Conservation (phyloP, 2,329 filamentous ascomycete genomes). For the Juglanconis sp. region DNA sequence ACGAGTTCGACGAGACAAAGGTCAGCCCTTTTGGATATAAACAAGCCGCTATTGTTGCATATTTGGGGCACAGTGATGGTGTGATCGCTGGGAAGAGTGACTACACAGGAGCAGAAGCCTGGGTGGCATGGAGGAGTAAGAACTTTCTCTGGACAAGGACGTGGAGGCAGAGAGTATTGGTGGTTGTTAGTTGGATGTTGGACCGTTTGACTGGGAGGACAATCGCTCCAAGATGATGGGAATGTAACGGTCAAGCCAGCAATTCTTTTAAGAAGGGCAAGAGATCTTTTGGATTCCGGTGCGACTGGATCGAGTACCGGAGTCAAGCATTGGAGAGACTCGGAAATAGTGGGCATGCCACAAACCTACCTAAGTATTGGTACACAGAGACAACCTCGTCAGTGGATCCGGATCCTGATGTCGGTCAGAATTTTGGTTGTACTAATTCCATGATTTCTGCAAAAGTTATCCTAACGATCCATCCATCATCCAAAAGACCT, state of each 20-base stretch:
- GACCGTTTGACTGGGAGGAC: conserved; percentile 8
- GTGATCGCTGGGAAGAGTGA: conserved; percentile 14
- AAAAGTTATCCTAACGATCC: too few relatives aligned
- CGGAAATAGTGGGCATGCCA: too few relatives aligned
- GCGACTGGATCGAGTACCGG: neutral
- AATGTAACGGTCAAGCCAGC: neutral
- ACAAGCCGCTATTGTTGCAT: conserved; percentile 11
- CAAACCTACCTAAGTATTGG: too few relatives aligned
- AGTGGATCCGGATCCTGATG: too few relatives aligned
- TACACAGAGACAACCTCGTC: too few relatives aligned
- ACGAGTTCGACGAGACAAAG: conserved; percentile 1
- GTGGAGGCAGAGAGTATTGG: conserved; percentile 10
- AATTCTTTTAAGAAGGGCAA: neutral
- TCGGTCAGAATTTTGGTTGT: too few relatives aligned
- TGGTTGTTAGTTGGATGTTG: conserved; percentile 10
- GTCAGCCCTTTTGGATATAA: conserved; percentile 6
- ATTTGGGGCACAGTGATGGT: conserved; percentile 11
- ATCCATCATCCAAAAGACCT: too few relatives aligned
- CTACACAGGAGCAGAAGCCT: conserved; percentile 13
- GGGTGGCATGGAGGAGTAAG: conserved; percentile 15
- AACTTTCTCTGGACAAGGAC: conserved; percentile 13
- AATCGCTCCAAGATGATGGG: conserved; percentile 6
- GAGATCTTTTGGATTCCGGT: neutral
- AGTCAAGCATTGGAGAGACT: too few relatives aligned
- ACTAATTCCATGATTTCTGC: too few relatives aligned